Evolutionary conservation across 495 filamentous ascomycete species (phyloP), one percentile per base, ranked within the genome.

Genomic region (Hypoxylon perforatum): DNA sequence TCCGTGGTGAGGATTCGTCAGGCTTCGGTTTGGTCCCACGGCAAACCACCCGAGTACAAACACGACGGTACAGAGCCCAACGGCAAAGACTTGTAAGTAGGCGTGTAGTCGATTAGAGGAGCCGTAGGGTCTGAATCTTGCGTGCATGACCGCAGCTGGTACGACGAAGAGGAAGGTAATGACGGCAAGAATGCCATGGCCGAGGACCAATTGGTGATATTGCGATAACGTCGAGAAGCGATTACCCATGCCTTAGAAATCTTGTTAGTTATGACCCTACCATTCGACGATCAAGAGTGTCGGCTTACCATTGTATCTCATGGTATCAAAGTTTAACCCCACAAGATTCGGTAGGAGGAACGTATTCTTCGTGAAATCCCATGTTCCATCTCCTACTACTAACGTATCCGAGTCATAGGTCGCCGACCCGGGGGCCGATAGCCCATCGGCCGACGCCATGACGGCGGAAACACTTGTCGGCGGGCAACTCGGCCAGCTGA

Each of bases 1-100:
- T 57, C 93, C 93, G 79, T 93, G 91, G 80, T 99, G 95, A 1
- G 95, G 95, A 75, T 99, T 99, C 45, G 91, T 91, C 66, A 97
- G 81, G 70, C 87, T 92, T 61, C 94, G 84, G 47, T 79, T 74
- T 1, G 90, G 86, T 8, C 92, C 92, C 19, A 95, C 90, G 35
- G 94, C 92, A 72, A 92, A 85, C 75, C 83, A 94, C 12, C 93
- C 92, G 9, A 94, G 78, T 36, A 91, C 77, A 65, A 97, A 91
- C 9, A 91, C 76, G 18, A 91, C 88, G 0, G 92, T 94, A 25
- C 84, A 79, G 51, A 95, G 76, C 18, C 86, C 73, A 15, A 96
- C 78, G 18, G 92, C 90, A 56, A 97, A 69, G n/a, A 95, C 84
- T 58, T 98, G 90, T 11, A 94, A 85, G 81, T 94, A 96, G 45